Base-by-base conservation (phyloP, 257 asterid genomes). In the Oldenlandia corymbosa region DNA sequence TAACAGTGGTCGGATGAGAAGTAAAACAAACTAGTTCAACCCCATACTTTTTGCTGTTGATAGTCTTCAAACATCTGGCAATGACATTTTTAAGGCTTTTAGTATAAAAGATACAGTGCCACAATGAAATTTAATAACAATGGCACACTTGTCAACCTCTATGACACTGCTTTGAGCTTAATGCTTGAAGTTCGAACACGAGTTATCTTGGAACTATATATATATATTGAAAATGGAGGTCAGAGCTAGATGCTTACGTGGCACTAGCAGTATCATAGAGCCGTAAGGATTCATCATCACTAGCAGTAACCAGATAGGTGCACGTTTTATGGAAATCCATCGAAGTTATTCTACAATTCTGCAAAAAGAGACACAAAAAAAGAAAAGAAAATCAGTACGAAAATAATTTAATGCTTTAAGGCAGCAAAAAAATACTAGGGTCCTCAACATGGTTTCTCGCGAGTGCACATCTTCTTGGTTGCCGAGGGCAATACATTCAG, bases 1-100 rank as follows among this genome's bases (percentile, higher is more conserved):
- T 90, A 36, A 93, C 99, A 62, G 97, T 89, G 36, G 96, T 84
- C 7, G 95, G 95, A 70, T 93, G 97, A 70, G 96, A 87, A 66
- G 99, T 93, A 79, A 93, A 93, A 81, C 94, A 78, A 79, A 93
- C 99, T 43, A 93, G 85, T 74, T 93, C 97, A 60, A 93, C 97
- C 48, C 97, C 99, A 57, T 93, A 90, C 58, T 93, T 90, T 75
- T 93, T 87, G 80, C 97, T 93, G 73, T 90, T 93, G 59, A 93
- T 93, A 32, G 99, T 90, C 91, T 87, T 93, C 88, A 93, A 70
- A 74, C 96, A 91, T 60, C 98, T 91, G 84, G 53, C 13, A 26
- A 32, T 57, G 34, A 11, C 32, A 69, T 16, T 14, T 10, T n/a
- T 3, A 11, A 31, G 69, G 59, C 27, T 17, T 26, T 43, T 53